Evolutionary conservation across 768 basidiomycete genomes (phyloP).

Genomic region (Rhodotorula graminis): DNA sequence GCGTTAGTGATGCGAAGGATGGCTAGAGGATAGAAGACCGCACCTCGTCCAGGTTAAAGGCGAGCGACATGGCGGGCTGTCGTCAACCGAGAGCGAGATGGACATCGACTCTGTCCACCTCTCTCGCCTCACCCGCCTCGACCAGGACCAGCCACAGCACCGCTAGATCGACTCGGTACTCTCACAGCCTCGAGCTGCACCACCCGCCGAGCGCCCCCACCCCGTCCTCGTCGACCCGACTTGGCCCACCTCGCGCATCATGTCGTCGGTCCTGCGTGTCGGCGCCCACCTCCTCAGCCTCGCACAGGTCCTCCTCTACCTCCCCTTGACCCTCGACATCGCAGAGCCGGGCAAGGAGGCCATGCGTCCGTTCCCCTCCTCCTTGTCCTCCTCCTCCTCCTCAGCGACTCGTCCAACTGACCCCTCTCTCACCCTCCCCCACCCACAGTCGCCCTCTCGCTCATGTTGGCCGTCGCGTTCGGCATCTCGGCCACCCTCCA

Average conservation of each 20-base stretch:
- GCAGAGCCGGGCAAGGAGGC: conserved; percentile 36
- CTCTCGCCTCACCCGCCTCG: too few species aligned
- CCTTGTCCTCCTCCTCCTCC: not conserved
- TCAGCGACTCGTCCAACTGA: too few species aligned
- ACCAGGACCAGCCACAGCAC: too few species aligned
- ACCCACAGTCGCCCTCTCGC: conserved; percentile 32
- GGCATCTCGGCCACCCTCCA: conserved; percentile 28
- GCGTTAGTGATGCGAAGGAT: not conserved
- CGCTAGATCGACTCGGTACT: too few species aligned
- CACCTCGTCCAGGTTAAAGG: not conserved
- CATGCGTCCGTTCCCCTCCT: conserved; percentile 7
- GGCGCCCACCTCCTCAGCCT: conserved; percentile 10
- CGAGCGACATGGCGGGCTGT: not conserved
- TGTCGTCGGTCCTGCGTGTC: not conserved
- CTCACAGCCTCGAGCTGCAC: too few species aligned
- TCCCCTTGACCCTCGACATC: conserved; percentile 44
- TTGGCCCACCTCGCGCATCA: not conserved
- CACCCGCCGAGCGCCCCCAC: too few species aligned
- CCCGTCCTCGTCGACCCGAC: too few species aligned
- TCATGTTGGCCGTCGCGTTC: conserved; percentile 37
- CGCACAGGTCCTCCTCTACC: conserved; percentile 41
- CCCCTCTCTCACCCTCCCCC: not conserved
- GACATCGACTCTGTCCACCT: too few species aligned
- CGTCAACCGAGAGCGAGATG: not conserved
- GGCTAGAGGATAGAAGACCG: too few species aligned